Percentiles rank a stretch among this genome's conserved stretches.
Evolutionary conservation across 805 yeast species (phyloP).

Genomic region (Schwanniomyces occidentalis): DNA sequence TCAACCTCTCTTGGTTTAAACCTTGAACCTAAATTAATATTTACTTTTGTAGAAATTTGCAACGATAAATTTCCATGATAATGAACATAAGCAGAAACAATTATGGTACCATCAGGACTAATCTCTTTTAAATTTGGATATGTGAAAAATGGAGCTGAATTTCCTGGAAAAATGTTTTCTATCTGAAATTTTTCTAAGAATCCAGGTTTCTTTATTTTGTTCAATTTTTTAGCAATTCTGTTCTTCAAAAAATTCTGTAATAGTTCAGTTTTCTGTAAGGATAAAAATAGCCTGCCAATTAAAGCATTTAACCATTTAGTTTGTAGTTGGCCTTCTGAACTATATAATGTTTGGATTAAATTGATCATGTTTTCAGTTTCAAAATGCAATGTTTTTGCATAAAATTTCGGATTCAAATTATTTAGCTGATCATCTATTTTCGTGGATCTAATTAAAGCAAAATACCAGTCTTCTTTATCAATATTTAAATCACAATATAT

Average conservation of each 20-base stretch:
- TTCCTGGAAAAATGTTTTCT: slow-evolving; percentile 71
- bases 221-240: slow-evolving; percentile 68
- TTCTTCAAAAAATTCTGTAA: slow-evolving; percentile 58
- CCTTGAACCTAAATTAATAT: slow-evolving; percentile 70
- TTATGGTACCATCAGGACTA: slow-evolving; percentile 76
- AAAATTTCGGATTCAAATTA: slow-evolving; percentile 46
- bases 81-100: slow-evolving; percentile 57
- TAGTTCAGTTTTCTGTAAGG: slow-evolving; percentile 69
- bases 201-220: slow-evolving; percentile 82
- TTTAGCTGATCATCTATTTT: slow-evolving; percentile 33
- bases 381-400: slow-evolving; percentile 75
- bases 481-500: slow-evolving; percentile 75
- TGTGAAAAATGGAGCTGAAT: slow-evolving; percentile 76
- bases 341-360: slow-evolving; percentile 73
- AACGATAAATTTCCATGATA: slow-evolving; percentile 78
- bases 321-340: slow-evolving; percentile 79
- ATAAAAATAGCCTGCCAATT: slow-evolving; percentile 77
- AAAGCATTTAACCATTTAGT: slow-evolving; percentile 91
- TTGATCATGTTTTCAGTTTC: slow-evolving; percentile 69
- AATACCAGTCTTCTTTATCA: slow-evolving; percentile 93
- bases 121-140: slow-evolving; percentile 68
- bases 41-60: slow-evolving; percentile 78
- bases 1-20: slow-evolving; percentile 77
- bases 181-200: slow-evolving; percentile 83
- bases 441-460: slow-evolving; percentile 76